Conservation (phyloP, 2,329 filamentous ascomycete genomes). For the Colletotrichum tamarilloi region DNA sequence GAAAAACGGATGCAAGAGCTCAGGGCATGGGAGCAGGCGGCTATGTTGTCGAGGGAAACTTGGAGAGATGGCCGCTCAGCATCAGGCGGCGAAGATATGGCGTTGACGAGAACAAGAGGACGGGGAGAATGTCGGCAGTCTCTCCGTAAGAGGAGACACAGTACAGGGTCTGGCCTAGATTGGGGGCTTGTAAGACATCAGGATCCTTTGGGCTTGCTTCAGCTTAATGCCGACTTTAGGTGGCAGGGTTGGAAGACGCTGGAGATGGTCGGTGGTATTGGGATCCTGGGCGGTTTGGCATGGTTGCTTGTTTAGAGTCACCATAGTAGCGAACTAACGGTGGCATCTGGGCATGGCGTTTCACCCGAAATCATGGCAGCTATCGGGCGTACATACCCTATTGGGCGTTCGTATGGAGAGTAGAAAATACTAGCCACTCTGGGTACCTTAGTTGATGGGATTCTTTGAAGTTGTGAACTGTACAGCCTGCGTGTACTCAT, state of each 20-base stretch:
- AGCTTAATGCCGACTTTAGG: conserved; percentile 74
- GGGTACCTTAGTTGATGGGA: too few species aligned
- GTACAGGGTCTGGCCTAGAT: conserved; percentile 28
- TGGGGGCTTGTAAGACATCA: conserved; percentile 60
- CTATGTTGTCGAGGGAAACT: conserved; percentile 75
- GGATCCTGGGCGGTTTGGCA: conserved; percentile 78
- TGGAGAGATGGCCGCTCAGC: conserved; percentile 54
- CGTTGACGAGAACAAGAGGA: conserved; percentile 10
- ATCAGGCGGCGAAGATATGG: conserved; percentile 1
- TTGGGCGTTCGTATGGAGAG: too few species aligned
- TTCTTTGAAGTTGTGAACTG: too few species aligned
- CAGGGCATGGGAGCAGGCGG: conserved; percentile 70
- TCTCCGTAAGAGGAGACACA: conserved; percentile 36
- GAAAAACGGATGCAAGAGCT: conserved; percentile 78
- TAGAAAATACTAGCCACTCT: too few species aligned
- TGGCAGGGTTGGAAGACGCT: conserved; percentile 74
- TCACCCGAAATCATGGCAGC: too few species aligned
- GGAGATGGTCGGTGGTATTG: conserved; percentile 79
- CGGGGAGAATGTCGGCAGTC: background rate
- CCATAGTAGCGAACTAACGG: background rate
- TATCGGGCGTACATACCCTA: too few species aligned
- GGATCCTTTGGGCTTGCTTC: conserved; percentile 84
- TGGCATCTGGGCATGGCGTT: too few species aligned
- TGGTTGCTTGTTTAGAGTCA: conserved; percentile 60
- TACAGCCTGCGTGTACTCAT: too few species aligned